Percentiles rank a stretch among this genome's conserved stretches.
phyloP scores from a whole-genome alignment of 2,329 filamentous ascomycete species.

The Torrubiella hemipterigena region DNA sequence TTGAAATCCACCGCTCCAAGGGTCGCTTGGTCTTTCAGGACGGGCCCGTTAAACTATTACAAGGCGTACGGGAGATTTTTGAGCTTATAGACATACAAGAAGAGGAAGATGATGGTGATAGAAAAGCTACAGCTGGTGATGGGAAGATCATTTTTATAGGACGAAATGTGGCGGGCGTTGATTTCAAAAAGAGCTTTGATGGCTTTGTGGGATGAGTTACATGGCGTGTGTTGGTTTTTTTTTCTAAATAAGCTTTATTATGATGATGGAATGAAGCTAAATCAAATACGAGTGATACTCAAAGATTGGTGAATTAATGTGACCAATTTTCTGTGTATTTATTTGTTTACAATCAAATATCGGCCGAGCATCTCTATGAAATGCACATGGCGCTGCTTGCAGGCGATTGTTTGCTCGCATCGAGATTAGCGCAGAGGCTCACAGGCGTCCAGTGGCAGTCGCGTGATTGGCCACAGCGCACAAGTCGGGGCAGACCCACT shows the following conservation, averaged over 20 bases:
- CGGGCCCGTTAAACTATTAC: constrained; percentile 63
- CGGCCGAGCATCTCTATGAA: too few relatives aligned
- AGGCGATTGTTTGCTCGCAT: not conserved
- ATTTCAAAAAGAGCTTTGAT: constrained; percentile 36
- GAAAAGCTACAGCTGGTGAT: constrained; percentile 13
- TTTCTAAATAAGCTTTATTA: too few relatives aligned
- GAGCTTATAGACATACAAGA: constrained; percentile 77
- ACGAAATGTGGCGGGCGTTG: constrained; percentile 35
- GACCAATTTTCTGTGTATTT: too few relatives aligned
- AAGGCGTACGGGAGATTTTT: constrained; percentile 88
- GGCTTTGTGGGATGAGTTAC: constrained; percentile 12
- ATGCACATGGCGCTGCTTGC: too few relatives aligned
- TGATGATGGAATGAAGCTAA: too few relatives aligned
- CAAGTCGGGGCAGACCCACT: constrained; percentile 25
- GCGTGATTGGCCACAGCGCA: constrained; percentile 5
- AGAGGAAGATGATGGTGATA: constrained; percentile 18
- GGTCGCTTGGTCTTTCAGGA: constrained; percentile 57
- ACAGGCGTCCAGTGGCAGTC: constrained; percentile 1
- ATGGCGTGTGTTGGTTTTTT: not conserved
- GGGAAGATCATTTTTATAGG: constrained; percentile 57
- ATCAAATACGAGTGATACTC: too few relatives aligned
- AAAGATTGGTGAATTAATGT: too few relatives aligned
- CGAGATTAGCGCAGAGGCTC: not conserved
- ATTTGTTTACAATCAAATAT: too few relatives aligned
- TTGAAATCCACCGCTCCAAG: constrained; percentile 84